Base-by-base conservation (phyloP, 805 yeast genomes). In the Cyberlindnera euphorbiae region DNA sequence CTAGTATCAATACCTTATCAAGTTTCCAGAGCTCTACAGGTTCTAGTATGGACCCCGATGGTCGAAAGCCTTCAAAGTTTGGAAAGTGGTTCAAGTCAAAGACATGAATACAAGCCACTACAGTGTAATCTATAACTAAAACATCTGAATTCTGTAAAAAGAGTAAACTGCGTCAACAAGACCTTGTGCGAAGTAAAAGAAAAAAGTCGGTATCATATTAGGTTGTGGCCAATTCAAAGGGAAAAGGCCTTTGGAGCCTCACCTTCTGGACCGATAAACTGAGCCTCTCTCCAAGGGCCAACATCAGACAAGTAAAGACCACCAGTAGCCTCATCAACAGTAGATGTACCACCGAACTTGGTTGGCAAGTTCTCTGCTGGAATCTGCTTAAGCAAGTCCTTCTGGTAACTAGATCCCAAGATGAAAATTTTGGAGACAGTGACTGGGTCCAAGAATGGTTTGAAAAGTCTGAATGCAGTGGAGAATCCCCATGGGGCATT, bases 401-500 rank as follows among this genome's bases (percentile, higher is more conserved):
- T 72, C 58, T 81, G 72, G 64, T 90, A 93, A 34, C 78, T 71
- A 28, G 79, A 64, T 44, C 96, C 87, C 53, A 89, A 68, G 47
- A 93, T 87, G 69, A 79, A 85, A 59, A 93, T 90, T 67, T 93
- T 93, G 31, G 93, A 80, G 16, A 93, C 97, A 8, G 98, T 93
- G 38, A 90, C 97, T 4, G 97, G 97, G 60, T 93, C 98, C 58
- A 93, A 74, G 66, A 93, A 89, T 38, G 95, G 90, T 67, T 88
- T 88, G 69, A 93, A 85, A 37, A 89, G 58, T 60, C 78, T 77
- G 75, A 90, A 93, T 27, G 94, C 97, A 27, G 97, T 81, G 26
- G 96, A 78, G 66, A 93, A 93, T 2, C 98, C 98, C 58, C 88
- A 93, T 46, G 98, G 98, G 1, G 97, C 95, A 58, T 93, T 93